phyloP scores from a whole-genome alignment of 1,139 yeast genomes.

The Kodamaea anthophila region DNA sequence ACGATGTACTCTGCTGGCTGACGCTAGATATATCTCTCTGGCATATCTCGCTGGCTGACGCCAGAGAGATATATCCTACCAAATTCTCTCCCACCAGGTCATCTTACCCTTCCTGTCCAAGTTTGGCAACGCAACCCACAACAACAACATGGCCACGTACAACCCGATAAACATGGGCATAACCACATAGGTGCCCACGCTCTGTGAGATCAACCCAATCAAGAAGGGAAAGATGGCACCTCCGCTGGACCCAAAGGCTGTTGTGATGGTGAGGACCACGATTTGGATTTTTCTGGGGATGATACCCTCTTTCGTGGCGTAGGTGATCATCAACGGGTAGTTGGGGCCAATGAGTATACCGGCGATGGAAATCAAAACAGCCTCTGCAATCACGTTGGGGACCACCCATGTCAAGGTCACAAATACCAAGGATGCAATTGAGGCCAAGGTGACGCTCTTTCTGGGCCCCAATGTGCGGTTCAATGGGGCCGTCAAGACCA shows the following conservation, averaged over 20 bases:
- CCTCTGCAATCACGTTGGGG: conserved; percentile 8
- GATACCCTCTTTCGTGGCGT: conserved; percentile 32
- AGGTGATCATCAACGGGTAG: conserved; percentile 48
- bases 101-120: conserved; percentile 10
- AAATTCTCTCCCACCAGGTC: conserved; percentile 11
- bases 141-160: conserved; percentile 27
- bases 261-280: conserved; percentile 46
- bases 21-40: too few relatives aligned
- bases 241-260: conserved; percentile 58
- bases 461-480: conserved; percentile 45
- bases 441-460: conserved; percentile 33
- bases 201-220: conserved; percentile 49
- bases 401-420: conserved; percentile 38
- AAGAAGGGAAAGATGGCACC: conserved; percentile 56
- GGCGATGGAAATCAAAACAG: conserved; percentile 37
- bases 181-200: conserved; percentile 47
- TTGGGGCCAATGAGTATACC: conserved; percentile 51
- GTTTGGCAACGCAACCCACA: conserved; percentile 46
- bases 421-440: conserved; percentile 25
- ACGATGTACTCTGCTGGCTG: too few relatives aligned
- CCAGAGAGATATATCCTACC: too few relatives aligned
- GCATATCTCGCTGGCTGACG: too few relatives aligned
- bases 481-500: conserved; percentile 37
- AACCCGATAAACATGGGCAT: conserved; percentile 46
- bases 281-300: conserved; percentile 52